Evolutionary conservation across 129 eudicot genomes (phyloP).

Genomic region (Helianthus annuus): HanXRQr2.0-SUNRISE NC_035444.2:56905777-56906276

Average conservation of each 20-base stretch:
- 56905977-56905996: constrained; percentile 4
- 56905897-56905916: constrained; percentile 86
- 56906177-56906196: constrained; percentile 89
- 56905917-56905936: constrained; percentile 98
- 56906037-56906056: constrained; percentile 65
- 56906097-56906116: constrained; percentile 96
- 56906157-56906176: constrained; percentile 61
- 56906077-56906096: constrained; percentile 89
- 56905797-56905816: constrained; percentile 42
- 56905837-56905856: background rate
- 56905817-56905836: background rate
- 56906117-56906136: constrained; percentile 73
- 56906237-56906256: background rate
- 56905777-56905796: constrained; percentile 89
- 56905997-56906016: constrained; percentile 5
- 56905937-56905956: constrained; percentile 74
- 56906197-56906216: constrained; percentile 74
- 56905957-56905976: background rate
- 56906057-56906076: constrained; percentile 92
- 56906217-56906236: constrained; percentile 41
- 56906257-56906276: background rate
- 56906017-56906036: constrained; percentile 50
- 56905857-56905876: constrained; percentile 15
- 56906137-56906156: constrained; percentile 11
- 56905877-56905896: constrained; percentile 77